These are phyloP conservation scores for Pseudocercospora cruenta DNA, from an alignment of 2,329 filamentous ascomycete genomes.

Conservation along the genomic window DNA sequence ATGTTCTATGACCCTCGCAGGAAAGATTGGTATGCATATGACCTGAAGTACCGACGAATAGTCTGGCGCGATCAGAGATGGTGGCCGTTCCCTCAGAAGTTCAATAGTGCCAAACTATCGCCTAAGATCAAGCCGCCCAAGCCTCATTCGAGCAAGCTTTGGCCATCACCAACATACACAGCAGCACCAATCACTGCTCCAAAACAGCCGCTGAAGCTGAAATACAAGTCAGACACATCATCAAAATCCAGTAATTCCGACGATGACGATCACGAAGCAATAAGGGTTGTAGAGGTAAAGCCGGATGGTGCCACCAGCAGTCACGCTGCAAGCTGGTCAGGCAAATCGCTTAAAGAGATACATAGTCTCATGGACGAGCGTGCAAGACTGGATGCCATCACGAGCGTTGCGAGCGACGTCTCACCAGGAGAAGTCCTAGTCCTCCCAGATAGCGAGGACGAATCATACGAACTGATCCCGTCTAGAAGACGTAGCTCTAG, in stretches of 20 bases:
- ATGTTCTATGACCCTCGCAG: slow-evolving; percentile 19
- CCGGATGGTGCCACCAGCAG: slow-evolving; percentile 8
- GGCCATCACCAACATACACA: neutral
- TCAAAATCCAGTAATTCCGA: neutral
- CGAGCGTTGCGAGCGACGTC: neutral
- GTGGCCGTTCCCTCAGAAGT: slow-evolving; percentile 20
- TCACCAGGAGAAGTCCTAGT: slow-evolving; percentile 2
- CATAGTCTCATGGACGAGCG: slow-evolving; percentile 7
- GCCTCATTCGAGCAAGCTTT: neutral
- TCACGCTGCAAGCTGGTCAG: neutral
- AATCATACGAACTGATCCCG: slow-evolving; percentile 13
- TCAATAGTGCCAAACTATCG: slow-evolving; percentile 9
- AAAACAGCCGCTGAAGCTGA: slow-evolving; percentile 7
- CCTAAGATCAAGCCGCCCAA: neutral
- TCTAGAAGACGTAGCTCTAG: neutral
- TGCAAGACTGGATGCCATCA: neutral
- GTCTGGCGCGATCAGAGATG: slow-evolving; percentile 19
- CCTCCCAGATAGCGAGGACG: slow-evolving; percentile 9
- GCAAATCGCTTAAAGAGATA: slow-evolving; percentile 3
- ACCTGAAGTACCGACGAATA: slow-evolving; percentile 16
- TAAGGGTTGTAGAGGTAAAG: slow-evolving; percentile 11
- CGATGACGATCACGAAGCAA: neutral
- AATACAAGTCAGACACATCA: slow-evolving; percentile 10
- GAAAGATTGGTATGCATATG: slow-evolving; percentile 19
- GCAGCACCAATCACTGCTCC: slow-evolving; percentile 1